Evolutionary conservation across 371 early-diverging fungal species (phyloP), one percentile per base, ranked within the genome.

Genomic region (Entomophthora muscae): DNA sequence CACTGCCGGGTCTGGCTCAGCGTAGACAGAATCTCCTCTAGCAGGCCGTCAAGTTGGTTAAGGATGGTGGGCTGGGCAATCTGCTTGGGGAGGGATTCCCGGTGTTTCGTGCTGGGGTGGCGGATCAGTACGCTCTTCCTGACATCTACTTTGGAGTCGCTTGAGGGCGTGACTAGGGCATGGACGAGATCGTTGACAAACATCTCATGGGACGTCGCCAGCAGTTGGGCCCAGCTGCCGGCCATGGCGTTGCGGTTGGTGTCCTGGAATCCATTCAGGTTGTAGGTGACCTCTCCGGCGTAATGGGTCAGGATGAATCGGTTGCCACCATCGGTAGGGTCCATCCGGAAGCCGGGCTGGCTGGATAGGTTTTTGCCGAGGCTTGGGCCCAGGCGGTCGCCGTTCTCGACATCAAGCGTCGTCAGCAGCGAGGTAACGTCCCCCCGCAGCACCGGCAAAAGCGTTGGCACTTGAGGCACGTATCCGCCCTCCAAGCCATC

Each of bases 281-380:
- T 83, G 78, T 99, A 99, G 62, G 79, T 73, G 52, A 96, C 93
- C 66, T 86, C 83, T 60, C 94, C 98, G 57, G 98, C 98, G 75
- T 96, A 99, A 76, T 99, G 99, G 66, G 86, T 82, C 64, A 98
- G 78, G 58, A 85, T 73, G 68, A 98, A 90, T 53, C 76, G 80
- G 53, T 78, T 73, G 21, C 88, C 86, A 64, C 84, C n/a, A n/a
- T n/a, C n/a, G n/a, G n/a, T n/a, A n/a, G n/a, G n/a, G n/a, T n/a
- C n/a, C n/a, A n/a, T n/a, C n/a, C n/a, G n/a, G n/a, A n/a, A n/a
- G n/a, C n/a, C n/a, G n/a, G n/a, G n/a, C n/a, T n/a, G n/a, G n/a
- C n/a, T n/a, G n/a, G n/a, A n/a, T n/a, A n/a, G n/a, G n/a, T n/a
- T n/a, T n/a, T n/a, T n/a, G n/a, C n/a, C n/a, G n/a, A n/a, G n/a